These are phyloP conservation scores for Backusella liffmaniae DNA, from an alignment of 192 early-diverging fungal genomes.

Conservation along the genomic window DNA sequence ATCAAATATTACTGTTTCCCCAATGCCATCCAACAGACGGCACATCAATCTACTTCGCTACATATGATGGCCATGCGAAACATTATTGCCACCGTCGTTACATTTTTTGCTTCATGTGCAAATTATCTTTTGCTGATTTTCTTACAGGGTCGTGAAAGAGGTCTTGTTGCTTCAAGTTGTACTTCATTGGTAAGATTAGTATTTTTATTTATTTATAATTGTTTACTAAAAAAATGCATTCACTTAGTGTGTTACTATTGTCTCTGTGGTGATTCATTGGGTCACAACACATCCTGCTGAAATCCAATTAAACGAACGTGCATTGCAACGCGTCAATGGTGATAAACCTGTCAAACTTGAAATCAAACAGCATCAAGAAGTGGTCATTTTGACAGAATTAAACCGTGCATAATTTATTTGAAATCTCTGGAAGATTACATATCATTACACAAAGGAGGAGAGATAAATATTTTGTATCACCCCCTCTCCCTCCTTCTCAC, in stretches of 20 bases:
- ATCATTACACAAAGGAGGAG: neutral
- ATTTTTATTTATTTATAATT: no score
- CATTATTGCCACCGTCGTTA: constrained; percentile 33
- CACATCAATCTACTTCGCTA: constrained; percentile 24
- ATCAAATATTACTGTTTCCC: constrained; percentile 18
- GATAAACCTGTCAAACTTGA: constrained; percentile 33
- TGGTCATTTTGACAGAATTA: constrained; percentile 33
- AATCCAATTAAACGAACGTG: constrained; percentile 16
- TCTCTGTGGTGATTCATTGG: constrained; percentile 17
- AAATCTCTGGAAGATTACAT: neutral
- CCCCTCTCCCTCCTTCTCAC: no score
- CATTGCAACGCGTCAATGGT: constrained; percentile 17
- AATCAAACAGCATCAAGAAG: constrained; percentile 42
- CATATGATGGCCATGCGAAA: constrained; percentile 39
- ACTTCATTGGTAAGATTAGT: constrained; percentile 32
- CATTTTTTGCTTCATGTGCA: constrained; percentile 31
- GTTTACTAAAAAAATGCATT: no score
- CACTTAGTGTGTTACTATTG: constrained; percentile 10
- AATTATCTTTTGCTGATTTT: constrained; percentile 40
- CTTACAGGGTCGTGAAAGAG: constrained; percentile 40
- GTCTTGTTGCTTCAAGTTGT: constrained; percentile 43
- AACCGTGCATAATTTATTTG: neutral
- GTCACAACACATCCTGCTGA: constrained; percentile 30
- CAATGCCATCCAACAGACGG: constrained; percentile 20
- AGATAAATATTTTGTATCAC: neutral